Percentiles rank a stretch among this genome's conserved stretches.
Evolutionary conservation across 1,284 basidiomycete genomes (phyloP).

Genomic region (Boletus sp.): DNA sequence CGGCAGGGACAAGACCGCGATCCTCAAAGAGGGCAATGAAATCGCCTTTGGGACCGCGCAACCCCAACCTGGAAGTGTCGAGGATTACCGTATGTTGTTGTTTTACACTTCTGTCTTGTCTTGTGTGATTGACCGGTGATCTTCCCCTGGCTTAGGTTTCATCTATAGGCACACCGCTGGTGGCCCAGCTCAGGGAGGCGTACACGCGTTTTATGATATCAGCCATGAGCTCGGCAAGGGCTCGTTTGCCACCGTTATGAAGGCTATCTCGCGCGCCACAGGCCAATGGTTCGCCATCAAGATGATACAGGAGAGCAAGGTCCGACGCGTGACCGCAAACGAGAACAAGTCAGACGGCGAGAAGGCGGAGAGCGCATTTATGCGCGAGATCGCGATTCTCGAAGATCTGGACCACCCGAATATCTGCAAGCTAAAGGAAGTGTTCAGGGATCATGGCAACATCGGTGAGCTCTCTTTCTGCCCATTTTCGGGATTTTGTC

Average conservation of each 20-base stretch:
- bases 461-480: conserved; percentile 53
- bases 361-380: conserved; percentile 43
- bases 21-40: conserved; percentile 79
- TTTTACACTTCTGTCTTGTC: conserved; percentile 17
- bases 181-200: conserved; percentile 46
- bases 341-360: conserved; percentile 20
- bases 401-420: conserved; percentile 74
- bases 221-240: conserved; percentile 72
- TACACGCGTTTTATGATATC: conserved; percentile 66
- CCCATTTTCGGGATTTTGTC: not conserved
- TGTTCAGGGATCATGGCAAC: conserved; percentile 65
- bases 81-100: conserved; percentile 40
- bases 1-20: conserved; percentile 51
- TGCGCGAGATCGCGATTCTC: conserved; percentile 80
- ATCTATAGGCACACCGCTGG: conserved; percentile 54
- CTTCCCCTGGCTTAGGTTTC: conserved; percentile 37
- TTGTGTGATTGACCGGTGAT: not conserved
- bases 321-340: conserved; percentile 37
- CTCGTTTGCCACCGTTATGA: conserved; percentile 77
- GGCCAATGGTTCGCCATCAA: conserved; percentile 74
- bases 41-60: conserved; percentile 70
- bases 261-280: conserved; percentile 58
- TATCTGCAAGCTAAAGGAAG: conserved; percentile 79
- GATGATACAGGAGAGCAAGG: conserved; percentile 59
- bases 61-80: conserved; percentile 38